Evolutionary conservation across 768 basidiomycete species (phyloP), one percentile per base, ranked within the genome.

Genomic region (Brasilioporus rufonigricans): DNA sequence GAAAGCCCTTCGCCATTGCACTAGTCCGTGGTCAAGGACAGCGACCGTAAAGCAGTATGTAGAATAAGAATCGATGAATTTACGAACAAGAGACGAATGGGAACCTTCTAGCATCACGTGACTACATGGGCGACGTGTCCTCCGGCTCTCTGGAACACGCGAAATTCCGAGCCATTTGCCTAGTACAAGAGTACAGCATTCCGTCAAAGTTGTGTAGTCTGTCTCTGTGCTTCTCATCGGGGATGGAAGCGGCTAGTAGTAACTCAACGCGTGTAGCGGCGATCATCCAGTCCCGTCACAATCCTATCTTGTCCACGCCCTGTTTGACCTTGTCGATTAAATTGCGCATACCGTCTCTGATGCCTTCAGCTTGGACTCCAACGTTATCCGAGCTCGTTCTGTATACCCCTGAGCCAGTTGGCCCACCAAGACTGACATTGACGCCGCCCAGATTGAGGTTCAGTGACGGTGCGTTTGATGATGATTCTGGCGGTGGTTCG

Each of bases 371-470:
- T 65, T 92, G 89, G 23, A 92, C 78, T 23, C 83, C 81, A 14
- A 86, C 80, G 44, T 78, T 79, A 61, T 92, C 89, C 2, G 83
- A 85, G 62, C 83, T 85, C 29, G 89, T 84, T 62, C 95, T 77
- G 72, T 94, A 97, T 21, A 97, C 82, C 3, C 94, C 93, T 2
- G 87, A 83, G 9, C 89, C 89, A 33, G 79, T 83, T 16, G 88
- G 74, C 12, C 94, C 93, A n/a, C 93, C 93, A n/a, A 97, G 80
- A 59, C 87, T 93, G 40, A 97, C 84, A 66, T 94, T 94, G 55
- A 97, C 91, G 0, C 90, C 89, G 11, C 93, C 95, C 24, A 98
- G 83, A 64, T 94, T 93, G 24, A 98, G 77, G 66, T 94, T 97
- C 57, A 97, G 73, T n/a, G 86, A 80, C 1, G 93, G 90, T 19